Evolutionary conservation across 345 rosid species (phyloP).

Genomic region (Nephelium lappaceum): DNA sequence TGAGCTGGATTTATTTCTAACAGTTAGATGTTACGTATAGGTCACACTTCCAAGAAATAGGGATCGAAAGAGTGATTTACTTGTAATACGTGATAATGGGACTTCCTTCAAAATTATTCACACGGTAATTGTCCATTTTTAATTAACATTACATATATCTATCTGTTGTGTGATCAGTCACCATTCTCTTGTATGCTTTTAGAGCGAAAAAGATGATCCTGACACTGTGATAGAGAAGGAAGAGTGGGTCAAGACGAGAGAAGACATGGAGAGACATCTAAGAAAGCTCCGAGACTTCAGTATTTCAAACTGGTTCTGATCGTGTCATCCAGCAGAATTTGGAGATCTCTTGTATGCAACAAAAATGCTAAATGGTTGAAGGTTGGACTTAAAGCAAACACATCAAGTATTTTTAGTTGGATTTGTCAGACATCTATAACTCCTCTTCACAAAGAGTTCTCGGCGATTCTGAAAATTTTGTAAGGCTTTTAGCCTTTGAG

Average conservation of each 20-base stretch:
- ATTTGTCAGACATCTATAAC: background rate
- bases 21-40: constrained; percentile 33
- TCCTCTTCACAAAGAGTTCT: background rate
- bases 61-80: constrained; percentile 83
- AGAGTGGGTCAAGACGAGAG: constrained; percentile 77
- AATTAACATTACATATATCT: background rate
- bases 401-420: background rate
- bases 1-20: background rate
- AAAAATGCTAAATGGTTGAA: constrained; percentile 2
- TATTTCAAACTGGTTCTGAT: constrained; percentile 84
- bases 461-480: background rate
- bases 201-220: constrained; percentile 77
- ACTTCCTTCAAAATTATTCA: constrained; percentile 76
- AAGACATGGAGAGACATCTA: constrained; percentile 93
- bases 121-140: constrained; percentile 40
- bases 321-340: background rate
- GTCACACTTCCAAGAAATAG: constrained; percentile 80
- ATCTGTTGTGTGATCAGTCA: constrained; percentile 6
- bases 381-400: background rate
- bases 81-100: constrained; percentile 81
- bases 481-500: background rate
- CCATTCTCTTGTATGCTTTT: constrained; percentile 13
- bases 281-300: constrained; percentile 82
- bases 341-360: background rate
- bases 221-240: constrained; percentile 77